phyloP scores from a whole-genome alignment of 306 rosid genomes.

The Citrullus amarus region DNA sequence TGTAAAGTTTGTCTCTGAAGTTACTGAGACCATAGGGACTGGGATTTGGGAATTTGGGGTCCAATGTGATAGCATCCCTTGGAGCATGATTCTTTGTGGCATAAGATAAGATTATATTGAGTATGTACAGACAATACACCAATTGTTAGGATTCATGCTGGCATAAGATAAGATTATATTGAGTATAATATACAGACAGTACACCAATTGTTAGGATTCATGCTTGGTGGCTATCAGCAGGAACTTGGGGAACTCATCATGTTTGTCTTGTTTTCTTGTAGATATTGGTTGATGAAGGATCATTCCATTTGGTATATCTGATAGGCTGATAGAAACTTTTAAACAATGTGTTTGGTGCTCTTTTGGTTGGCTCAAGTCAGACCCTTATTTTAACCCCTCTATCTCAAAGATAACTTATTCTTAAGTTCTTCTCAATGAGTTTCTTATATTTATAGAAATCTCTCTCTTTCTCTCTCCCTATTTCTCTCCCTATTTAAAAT shows the following conservation, averaged over 20 bases:
- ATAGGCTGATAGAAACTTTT: neutral
- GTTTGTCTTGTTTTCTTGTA: neutral
- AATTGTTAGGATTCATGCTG: neutral
- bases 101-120: neutral
- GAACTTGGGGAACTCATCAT: neutral
- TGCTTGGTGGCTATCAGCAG: neutral
- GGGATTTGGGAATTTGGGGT: neutral
- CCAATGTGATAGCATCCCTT: neutral
- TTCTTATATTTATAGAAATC: neutral
- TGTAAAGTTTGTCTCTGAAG: neutral
- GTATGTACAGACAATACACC: neutral
- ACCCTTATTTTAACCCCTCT: neutral
- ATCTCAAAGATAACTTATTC: neutral
- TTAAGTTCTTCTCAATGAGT: neutral
- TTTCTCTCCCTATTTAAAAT: neutral
- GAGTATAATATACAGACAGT: neutral
- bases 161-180: neutral
- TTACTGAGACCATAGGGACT: neutral
- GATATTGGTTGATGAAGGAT: neutral
- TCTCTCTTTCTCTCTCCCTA: neutral
- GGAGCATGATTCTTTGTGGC: neutral
- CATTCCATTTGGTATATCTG: neutral
- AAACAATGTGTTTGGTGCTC: neutral
- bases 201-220: neutral
- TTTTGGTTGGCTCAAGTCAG: neutral